Conservation (phyloP, 176 grass and related monocot species). For the Phragmites australis region DNA sequence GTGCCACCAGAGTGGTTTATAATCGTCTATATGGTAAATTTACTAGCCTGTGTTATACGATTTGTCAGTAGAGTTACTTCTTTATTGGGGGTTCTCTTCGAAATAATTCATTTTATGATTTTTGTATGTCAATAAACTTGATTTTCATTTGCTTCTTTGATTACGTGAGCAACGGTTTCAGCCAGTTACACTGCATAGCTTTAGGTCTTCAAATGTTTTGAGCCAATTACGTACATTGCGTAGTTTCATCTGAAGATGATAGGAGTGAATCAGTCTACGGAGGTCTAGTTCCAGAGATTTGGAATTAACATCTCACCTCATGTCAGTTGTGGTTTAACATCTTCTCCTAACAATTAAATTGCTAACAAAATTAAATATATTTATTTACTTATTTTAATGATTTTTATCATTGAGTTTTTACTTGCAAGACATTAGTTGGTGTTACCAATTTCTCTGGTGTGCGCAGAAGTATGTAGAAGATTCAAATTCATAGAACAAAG, state of each 20-base stretch:
- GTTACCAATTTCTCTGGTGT: background rate
- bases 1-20: constrained; percentile 75
- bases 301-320: background rate
- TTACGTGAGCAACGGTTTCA: background rate
- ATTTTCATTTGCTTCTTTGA: background rate
- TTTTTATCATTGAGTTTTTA: background rate
- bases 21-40: constrained; percentile 83
- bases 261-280: background rate
- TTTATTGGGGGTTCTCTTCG: background rate
- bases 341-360: background rate
- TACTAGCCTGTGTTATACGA: constrained; percentile 14
- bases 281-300: constrained; percentile 2
- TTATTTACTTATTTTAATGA: constrained; percentile 9
- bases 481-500: constrained; percentile 1
- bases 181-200: background rate
- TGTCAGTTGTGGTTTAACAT: background rate
- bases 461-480: background rate
- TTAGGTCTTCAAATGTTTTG: background rate
- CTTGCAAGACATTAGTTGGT: background rate
- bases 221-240: background rate
- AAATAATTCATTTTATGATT: background rate
- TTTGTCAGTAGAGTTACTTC: background rate
- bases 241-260: background rate
- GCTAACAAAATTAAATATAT: background rate
- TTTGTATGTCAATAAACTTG: background rate